Base-by-base conservation (phyloP, 140 eudicot species). In the Ambrosia hybrid region DNA sequence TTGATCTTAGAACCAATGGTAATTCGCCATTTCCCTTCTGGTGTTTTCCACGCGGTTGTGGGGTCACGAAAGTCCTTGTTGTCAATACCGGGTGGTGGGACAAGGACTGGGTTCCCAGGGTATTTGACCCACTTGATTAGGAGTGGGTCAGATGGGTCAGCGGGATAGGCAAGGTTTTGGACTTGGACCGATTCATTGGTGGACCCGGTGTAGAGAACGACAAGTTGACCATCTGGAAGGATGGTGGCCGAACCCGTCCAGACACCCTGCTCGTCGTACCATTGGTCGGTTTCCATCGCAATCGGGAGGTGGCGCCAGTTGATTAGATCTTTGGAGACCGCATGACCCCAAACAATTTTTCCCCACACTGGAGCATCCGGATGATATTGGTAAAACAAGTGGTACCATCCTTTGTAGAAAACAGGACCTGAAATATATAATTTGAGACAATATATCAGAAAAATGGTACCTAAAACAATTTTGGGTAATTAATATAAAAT, bases 191-290 rank as follows among this genome's bases (percentile, higher is more conserved):
- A 82, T 17, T 83, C 90, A 41, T 88, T 88, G 63, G 95, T 86
- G 55, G 90, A 86, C 1, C 97, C 96, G 8, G 97, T 91, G 82
- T 88, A 91, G 16, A 91, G 82, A 71, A 91, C 86, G 57, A 88
- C 81, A 10, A 91, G 82, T 11, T 84, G 64, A 12, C 93, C 97
- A 8, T 91, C 82, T 0, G 92, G 85, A 57, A 85, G 87, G 76
- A 86, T 79, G 51, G 97, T 91, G 71, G 95, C 97, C 2, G 97
- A 91, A 6, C 97, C 97, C 0, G 97, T 91, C 96, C 95, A 91
- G 1, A 91, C 97, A 4, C 97, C 97, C 13, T 88, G 83, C 52
- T 68, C 73, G 59, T 91, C 97, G 58, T 91, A 91, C 97, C 97
- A 91, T 6, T 82, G 69, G 33, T 91, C 97, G 5, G 89, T 80